phyloP scores from a whole-genome alignment of 139 green algal genomes.

The Dunaliella primolecta region DNA sequence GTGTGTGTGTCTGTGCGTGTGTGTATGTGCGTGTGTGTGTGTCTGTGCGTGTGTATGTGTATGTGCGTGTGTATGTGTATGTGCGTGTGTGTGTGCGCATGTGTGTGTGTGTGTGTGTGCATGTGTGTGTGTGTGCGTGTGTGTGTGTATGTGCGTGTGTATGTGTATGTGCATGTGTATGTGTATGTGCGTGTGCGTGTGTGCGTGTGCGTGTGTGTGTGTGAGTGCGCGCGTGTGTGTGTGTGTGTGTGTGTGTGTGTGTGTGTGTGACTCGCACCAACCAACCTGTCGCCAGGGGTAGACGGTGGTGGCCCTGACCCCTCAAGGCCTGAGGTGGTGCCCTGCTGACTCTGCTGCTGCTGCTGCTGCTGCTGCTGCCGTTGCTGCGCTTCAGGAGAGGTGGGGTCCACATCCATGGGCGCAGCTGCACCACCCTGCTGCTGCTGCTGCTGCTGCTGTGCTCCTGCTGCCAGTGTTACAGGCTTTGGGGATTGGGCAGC shows the following conservation, averaged over 20 bases:
- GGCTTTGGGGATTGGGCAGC: not conserved
- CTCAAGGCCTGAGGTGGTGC: no score
- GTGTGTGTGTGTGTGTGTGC: not conserved
- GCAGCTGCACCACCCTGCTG: not conserved
- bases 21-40: no score
- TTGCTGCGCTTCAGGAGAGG: no score
- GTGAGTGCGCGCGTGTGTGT: not conserved
- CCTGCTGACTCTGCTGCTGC: no score
- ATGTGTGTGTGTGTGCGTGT: not conserved
- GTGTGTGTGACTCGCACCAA: not conserved
- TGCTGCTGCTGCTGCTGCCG: no score
- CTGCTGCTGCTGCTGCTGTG: not conserved
- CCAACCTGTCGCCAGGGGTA: no score
- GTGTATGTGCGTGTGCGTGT: not conserved
- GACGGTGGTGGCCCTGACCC: no score
- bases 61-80: not conserved
- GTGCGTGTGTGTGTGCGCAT: not conserved
- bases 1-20: no score
- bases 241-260: not conserved
- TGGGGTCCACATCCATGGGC: not conserved
- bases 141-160: not conserved
- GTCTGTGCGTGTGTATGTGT: not conserved
- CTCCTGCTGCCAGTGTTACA: not conserved
- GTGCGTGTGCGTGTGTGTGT: not conserved
- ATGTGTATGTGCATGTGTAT: not conserved